Conservation (phyloP, 2,329 filamentous ascomycete species). For the Hypoxylon sp. region DNA sequence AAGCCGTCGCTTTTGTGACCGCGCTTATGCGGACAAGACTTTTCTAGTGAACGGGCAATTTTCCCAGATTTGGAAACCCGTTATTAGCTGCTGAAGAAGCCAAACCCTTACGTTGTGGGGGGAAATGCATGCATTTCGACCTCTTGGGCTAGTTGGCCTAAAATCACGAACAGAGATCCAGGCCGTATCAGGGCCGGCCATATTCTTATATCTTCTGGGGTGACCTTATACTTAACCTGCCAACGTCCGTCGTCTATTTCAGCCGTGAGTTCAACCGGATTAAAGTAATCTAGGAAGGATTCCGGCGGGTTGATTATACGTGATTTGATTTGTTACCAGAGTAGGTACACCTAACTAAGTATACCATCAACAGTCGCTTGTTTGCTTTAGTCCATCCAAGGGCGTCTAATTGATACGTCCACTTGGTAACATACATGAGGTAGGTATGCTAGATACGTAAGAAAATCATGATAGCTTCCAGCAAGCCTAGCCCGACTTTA, state of each 20-base stretch:
- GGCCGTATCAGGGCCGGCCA: too few species aligned
- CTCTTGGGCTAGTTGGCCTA: conserved; percentile 11
- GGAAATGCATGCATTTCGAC: background rate
- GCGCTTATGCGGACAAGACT: conserved; percentile 19
- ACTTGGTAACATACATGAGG: conserved; percentile 1
- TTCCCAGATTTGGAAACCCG: conserved; percentile 18
- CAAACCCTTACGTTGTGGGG: conserved; percentile 22
- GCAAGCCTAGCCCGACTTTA: conserved; percentile 12
- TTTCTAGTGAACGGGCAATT: conserved; percentile 17
- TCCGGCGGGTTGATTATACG: conserved; percentile 9
- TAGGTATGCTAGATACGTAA: background rate
- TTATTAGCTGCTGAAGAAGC: conserved; percentile 16
- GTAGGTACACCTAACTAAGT: too few species aligned
- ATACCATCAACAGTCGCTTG: too few species aligned
- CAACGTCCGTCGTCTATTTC: conserved; percentile 23
- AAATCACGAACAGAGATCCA: conserved; percentile 2
- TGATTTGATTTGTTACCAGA: conserved; percentile 2
- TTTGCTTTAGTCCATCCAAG: background rate
- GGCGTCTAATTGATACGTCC: conserved; percentile 1
- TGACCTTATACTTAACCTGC: conserved; percentile 9
- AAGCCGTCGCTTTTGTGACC: conserved; percentile 5
- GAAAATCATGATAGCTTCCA: conserved; percentile 9
- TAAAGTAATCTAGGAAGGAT: conserved; percentile 8
- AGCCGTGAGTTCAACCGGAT: conserved; percentile 21
- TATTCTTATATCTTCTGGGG: too few species aligned